Evolutionary conservation across 257 asterid genomes (phyloP).

Genomic region (Henckelia pumila): DNA sequence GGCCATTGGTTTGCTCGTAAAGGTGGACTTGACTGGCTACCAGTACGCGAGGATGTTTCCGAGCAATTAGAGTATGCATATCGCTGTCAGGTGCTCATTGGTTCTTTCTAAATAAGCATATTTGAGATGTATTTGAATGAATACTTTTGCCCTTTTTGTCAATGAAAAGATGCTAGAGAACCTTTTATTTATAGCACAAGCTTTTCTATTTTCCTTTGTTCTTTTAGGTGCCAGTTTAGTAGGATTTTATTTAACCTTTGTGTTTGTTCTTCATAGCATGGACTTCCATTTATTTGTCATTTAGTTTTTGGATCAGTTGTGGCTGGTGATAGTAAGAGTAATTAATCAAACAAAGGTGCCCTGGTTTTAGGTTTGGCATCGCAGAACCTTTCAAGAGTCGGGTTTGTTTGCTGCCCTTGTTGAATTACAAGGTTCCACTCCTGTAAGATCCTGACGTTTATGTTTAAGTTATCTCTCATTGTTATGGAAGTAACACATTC

Average conservation of each 20-base stretch:
- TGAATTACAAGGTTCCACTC: slow-evolving; percentile 86
- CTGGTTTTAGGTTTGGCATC: slow-evolving; percentile 81
- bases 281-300: too few species aligned
- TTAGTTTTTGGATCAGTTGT: slow-evolving; percentile 15
- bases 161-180: background rate
- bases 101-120: background rate
- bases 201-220: background rate
- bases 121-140: background rate
- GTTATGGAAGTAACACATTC: background rate
- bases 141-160: background rate
- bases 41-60: slow-evolving; percentile 89
- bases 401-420: slow-evolving; percentile 98
- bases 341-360: slow-evolving; percentile 22
- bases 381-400: slow-evolving; percentile 92
- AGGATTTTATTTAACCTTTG: slow-evolving; percentile 5
- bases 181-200: background rate
- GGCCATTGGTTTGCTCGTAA: slow-evolving; percentile 99
- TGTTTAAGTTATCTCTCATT: slow-evolving; percentile 8
- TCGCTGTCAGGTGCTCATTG: slow-evolving; percentile 26
- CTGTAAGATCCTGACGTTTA: slow-evolving; percentile 47
- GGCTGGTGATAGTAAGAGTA: slow-evolving; percentile 12
- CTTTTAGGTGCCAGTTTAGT: background rate
- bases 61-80: slow-evolving; percentile 98
- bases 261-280: background rate
- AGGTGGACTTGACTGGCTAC: slow-evolving; percentile 97